Evolutionary conservation across 805 yeast genomes (phyloP), one percentile per base, ranked within the genome.

Genomic region (Saccharomycopsis olivae): DNA sequence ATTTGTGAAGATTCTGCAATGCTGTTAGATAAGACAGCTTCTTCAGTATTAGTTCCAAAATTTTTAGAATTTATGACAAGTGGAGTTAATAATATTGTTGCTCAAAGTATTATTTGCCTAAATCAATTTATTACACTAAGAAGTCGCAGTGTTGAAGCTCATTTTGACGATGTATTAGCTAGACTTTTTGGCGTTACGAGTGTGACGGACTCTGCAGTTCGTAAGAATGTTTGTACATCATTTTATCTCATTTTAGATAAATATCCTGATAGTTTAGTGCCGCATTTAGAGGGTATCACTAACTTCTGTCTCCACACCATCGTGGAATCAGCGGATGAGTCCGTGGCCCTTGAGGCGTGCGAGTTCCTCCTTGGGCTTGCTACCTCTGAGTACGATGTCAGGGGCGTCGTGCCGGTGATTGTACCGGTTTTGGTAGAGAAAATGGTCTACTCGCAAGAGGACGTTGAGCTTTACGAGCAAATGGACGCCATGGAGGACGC

Each of bases 371-470:
- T 89, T 33, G 75, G 83, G 1, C 66, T 89, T 40, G 73, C 88
- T 0, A 78, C 86, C 2, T 66, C 75, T 27, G 47, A 30, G 59
- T n/a, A 68, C 67, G 23, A 62, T 76, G 66, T 86, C 41, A 59
- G 60, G 41, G 78, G 81, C 1, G 73, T 73, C 48, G 63, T 92
- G 33, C 63, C 66, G 2, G 56, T 61, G 14, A 75, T 92, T 11
- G 55, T 89, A n/a, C 96, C 97, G 1, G 75, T 77, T 1, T 60
- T 92, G 23, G 62, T 92, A 35, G 67, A 71, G 33, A 78, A 80
- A 46, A 87, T 92, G 95, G 94, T 82, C 13, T 89, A 84, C 56
- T 75, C 88, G 5, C 94, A 85, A 47, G 81, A 77, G 56, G 94
- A 86, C 47, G 69, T 85, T 20, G 66, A 79, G 42, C 54, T 73